Conservation (phyloP, 2,329 filamentous ascomycete genomes). For the Monosporascus sp. region DNA sequence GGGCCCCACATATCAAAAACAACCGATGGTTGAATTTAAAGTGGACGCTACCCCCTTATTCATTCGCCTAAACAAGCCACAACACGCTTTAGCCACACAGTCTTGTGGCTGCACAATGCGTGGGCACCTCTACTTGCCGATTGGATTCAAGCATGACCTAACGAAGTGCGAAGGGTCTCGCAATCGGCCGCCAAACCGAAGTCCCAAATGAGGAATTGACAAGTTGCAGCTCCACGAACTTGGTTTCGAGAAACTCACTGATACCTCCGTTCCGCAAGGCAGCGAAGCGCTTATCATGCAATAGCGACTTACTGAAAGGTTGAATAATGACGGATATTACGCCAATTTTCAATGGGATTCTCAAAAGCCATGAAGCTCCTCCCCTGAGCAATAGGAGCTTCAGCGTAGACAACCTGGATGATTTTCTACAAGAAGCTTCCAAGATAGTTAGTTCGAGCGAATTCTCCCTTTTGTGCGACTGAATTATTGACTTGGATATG, state of each 20-base stretch:
- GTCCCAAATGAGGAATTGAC: too few species aligned
- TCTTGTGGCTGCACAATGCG: too few species aligned
- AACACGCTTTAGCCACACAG: too few species aligned
- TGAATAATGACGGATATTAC: conserved; percentile 57
- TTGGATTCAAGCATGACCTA: too few species aligned
- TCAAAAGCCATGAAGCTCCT: conserved; percentile 54
- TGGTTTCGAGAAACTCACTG: background rate
- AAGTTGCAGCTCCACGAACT: too few species aligned
- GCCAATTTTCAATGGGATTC: conserved; percentile 61
- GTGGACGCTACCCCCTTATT: too few species aligned
- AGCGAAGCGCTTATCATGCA: conserved; percentile 3
- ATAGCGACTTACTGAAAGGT: background rate
- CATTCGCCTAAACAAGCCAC: too few species aligned
- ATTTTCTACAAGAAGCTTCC: conserved; percentile 91
- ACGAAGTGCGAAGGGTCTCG: too few species aligned
- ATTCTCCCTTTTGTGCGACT: background rate
- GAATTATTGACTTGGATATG: conserved; percentile 2
- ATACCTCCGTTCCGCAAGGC: background rate
- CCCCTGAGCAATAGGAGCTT: conserved; percentile 39
- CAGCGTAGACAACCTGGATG: conserved; percentile 59
- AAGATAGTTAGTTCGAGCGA: conserved; percentile 62
- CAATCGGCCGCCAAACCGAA: too few species aligned
- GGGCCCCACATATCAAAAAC: too few species aligned
- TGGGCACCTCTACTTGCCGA: too few species aligned
- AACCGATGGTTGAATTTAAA: too few species aligned